A percentile compares a stretch with the other conserved stretches of the same genome.
Conservation (phyloP, 176 grass and related monocot species). For the Paspalum vaginatum region DNA sequence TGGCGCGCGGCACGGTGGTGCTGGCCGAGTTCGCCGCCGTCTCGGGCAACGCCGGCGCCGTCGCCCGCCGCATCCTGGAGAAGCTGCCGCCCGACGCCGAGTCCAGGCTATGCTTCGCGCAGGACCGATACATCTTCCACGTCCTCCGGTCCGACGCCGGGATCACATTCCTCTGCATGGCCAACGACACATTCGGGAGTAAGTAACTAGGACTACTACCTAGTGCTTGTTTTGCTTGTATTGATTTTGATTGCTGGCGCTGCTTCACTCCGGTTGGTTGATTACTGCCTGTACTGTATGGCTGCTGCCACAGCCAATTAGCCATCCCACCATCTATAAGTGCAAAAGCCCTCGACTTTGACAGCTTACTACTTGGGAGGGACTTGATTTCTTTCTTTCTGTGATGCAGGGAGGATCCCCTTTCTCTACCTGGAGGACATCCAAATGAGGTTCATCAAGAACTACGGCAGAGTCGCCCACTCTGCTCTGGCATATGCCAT, state of each 20-base stretch:
- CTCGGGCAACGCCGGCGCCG: slow-evolving; percentile 78
- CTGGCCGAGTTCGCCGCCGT: slow-evolving; percentile 89
- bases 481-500: slow-evolving; percentile 82
- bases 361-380: no score
- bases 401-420: slow-evolving; percentile 69
- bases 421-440: slow-evolving; percentile 96
- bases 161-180: slow-evolving; percentile 95
- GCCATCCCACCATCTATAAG: no score
- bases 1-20: slow-evolving; percentile 85
- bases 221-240: no score
- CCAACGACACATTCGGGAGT: slow-evolving; percentile 94
- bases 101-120: slow-evolving; percentile 80
- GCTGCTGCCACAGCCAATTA: no score
- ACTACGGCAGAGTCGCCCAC: slow-evolving; percentile 76
- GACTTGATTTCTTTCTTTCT: not conserved
- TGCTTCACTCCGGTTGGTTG: no score
- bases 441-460: slow-evolving; percentile 99
- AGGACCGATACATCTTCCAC: slow-evolving; percentile 99
- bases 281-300: no score
- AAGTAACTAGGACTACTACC: not conserved
- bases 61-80: slow-evolving; percentile 86
- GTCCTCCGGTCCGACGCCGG: slow-evolving; percentile 68
- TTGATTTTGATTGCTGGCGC: no score
- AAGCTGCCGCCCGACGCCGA: slow-evolving; percentile 73
- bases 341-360: no score